These are phyloP conservation scores for Trichophyton rubrum DNA, from an alignment of 2,329 filamentous ascomycete species.

Conservation along the genomic window DNA sequence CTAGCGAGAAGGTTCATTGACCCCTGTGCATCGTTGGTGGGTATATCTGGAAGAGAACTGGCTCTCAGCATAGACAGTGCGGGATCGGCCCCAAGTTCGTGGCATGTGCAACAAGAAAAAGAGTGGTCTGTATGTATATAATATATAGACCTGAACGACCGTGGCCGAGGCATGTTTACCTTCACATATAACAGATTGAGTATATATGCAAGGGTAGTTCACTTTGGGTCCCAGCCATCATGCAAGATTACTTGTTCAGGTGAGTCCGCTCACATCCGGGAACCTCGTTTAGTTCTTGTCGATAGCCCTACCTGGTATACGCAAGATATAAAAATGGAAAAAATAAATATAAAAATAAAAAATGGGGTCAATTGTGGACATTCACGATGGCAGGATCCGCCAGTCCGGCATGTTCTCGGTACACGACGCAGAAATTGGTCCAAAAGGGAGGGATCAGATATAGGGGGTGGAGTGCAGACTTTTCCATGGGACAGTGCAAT, in stretches of 20 bases:
- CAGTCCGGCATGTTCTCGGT: neutral
- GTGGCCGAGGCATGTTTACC: neutral
- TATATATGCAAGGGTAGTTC: neutral
- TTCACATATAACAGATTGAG: neutral
- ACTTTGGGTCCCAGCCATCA: neutral
- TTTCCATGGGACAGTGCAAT: neutral
- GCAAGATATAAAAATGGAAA: neutral
- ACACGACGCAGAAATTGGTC: neutral
- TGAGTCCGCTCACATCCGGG: neutral
- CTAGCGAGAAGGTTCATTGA: neutral
- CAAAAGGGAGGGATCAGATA: neutral
- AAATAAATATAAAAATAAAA: neutral
- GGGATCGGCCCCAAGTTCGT: neutral
- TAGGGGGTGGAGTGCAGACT: neutral
- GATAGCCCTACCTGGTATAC: neutral
- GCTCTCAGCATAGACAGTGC: neutral
- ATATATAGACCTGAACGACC: neutral
- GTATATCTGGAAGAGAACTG: neutral
- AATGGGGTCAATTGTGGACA: neutral
- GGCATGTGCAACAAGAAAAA: constrained; percentile 1
- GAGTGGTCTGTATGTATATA: neutral
- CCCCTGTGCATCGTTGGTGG: neutral
- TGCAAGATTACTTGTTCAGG: neutral
- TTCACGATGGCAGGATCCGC: neutral
- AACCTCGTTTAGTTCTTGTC: neutral